Evolutionary conservation across 257 asterid species (phyloP), one percentile per base, ranked within the genome.

Genomic region (Solanum arcanum): DNA sequence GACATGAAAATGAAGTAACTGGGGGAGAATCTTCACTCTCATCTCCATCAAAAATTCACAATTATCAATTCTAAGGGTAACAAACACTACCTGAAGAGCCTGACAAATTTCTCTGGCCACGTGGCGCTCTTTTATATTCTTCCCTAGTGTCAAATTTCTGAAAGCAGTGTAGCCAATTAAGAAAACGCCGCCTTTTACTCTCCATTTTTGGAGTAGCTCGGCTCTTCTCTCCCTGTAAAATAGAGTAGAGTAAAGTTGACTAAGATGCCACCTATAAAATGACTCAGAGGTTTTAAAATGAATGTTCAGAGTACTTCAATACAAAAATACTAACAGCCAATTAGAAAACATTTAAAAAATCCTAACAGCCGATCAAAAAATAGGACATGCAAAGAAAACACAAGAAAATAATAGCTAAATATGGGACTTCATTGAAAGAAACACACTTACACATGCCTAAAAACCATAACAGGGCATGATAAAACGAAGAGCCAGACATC

Each of bases 111-210:
- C 98, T 91, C 92, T 93, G 74, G 99, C 99, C 88, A 90, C 86
- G 52, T 94, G 93, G 25, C 96, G 95, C 88, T 97, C 99, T 91
- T 97, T 97, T 73, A 91, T 92, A 73, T 93, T 92, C 95, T 97
- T 97, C 86, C 99, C 99, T 41, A 97, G 92, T 66, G 98, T 93
- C 90, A 97, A 89, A 91, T 95, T 95, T 78, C 99, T 94, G 90
- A 97, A 97, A 86, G 99, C 97, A 15, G 94, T 25, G 83, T 97
- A 97, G 86, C 99, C 96, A 66, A 97, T 97, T 90, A 97, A 90
- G 92, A 97, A 96, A 86, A 97, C 87, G 25, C 99, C 99, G 25
- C 99, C 99, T 91, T 97, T 97, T 44, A 44, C 78, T 91, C 94
- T 93, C 99, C 99, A 97, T 92, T 97, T 97, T 77, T 72, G 86